Conservation (phyloP, 1,284 basidiomycete genomes). For the Sporisorium scitamineum region DNA sequence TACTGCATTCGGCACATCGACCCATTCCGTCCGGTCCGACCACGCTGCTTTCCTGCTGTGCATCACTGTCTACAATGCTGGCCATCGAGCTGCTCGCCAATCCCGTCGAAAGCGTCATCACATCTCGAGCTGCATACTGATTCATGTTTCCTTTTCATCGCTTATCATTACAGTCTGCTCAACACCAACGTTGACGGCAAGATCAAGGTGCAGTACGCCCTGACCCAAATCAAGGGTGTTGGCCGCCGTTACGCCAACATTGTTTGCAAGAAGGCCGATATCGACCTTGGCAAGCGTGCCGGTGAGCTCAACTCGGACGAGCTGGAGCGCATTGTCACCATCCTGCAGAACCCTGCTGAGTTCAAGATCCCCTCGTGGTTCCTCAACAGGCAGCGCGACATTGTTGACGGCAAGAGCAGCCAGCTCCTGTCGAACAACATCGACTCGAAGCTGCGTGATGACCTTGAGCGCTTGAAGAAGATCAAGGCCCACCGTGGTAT, state of each 20-base stretch:
- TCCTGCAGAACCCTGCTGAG: constrained; percentile 99
- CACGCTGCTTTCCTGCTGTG: background rate
- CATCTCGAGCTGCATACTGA: constrained; percentile 6
- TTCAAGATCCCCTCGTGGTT: constrained; percentile 99
- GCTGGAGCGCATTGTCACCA: constrained; percentile 98
- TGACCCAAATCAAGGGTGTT: constrained; percentile 94
- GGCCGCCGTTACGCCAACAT: constrained; percentile 98
- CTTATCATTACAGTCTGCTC: constrained; percentile 77
- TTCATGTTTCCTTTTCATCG: background rate
- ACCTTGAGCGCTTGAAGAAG: constrained; percentile 99
- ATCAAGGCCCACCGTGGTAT: constrained; percentile 98
- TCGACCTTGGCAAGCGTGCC: constrained; percentile 96
- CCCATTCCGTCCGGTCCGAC: background rate
- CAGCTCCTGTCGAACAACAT: constrained; percentile 97
- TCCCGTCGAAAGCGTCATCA: background rate
- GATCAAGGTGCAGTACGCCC: constrained; percentile 80
- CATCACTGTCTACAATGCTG: background rate
- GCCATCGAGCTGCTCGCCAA: constrained; percentile 23
- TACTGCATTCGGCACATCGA: background rate
- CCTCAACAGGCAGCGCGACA: constrained; percentile 98
- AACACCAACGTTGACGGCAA: constrained; percentile 99
- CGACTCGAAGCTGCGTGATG: constrained; percentile 98
- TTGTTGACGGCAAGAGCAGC: constrained; percentile 94
- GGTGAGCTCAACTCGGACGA: constrained; percentile 96
- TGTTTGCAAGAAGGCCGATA: constrained; percentile 99